Evolutionary conservation across 306 rosid genomes (phyloP).

Genomic region (Cicer arietinum): DNA sequence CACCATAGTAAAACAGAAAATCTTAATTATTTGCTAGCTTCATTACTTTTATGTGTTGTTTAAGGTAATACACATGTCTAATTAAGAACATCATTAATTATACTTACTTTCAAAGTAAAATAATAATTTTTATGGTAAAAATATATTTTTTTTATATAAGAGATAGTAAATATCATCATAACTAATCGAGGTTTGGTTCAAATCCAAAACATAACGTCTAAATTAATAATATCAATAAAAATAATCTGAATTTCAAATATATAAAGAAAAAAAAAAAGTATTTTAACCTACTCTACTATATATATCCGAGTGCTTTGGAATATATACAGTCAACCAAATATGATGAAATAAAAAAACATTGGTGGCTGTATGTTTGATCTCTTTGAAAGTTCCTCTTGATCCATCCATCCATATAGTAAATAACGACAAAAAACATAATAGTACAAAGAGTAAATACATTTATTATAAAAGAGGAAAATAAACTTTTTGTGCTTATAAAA

Average conservation of each 20-base stretch:
- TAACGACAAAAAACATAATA: constrained; percentile 21
- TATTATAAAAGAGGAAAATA: constrained; percentile 14
- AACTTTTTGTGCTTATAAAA: constrained; percentile 29
- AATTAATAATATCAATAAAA: too few species aligned
- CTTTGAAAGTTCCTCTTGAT: constrained; percentile 48
- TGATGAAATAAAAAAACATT: constrained; percentile 7
- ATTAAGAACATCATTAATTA: too few species aligned
- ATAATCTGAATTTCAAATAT: background rate
- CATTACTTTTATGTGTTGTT: too few species aligned
- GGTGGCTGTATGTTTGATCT: constrained; percentile 28
- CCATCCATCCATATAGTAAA: constrained; percentile 24
- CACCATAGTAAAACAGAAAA: too few species aligned
- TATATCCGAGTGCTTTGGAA: background rate
- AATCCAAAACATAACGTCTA: too few species aligned
- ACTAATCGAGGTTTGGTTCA: fast-evolving
- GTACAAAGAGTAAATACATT: constrained; percentile 6
- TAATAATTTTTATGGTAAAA: too few species aligned
- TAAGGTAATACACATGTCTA: too few species aligned
- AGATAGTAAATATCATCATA: too few species aligned
- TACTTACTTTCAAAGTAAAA: too few species aligned
- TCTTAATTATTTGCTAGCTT: too few species aligned
- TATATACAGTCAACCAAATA: background rate
- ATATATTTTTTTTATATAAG: too few species aligned
- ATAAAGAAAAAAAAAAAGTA: background rate
- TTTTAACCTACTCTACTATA: background rate